Evolutionary conservation across 805 yeast species (phyloP).

Genomic region (Clavispora santaluciae): DNA sequence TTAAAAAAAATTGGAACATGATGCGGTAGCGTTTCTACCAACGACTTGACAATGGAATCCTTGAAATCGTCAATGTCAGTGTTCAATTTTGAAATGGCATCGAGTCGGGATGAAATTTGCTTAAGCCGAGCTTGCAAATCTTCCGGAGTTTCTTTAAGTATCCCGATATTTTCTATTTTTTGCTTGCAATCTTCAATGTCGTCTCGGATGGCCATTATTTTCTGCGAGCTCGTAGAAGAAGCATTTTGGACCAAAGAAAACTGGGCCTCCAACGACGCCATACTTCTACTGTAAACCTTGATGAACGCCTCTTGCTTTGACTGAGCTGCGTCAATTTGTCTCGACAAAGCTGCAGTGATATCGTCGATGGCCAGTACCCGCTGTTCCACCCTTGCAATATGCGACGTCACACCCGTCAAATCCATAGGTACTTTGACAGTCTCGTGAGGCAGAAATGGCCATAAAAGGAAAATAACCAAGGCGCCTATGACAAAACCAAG

Average conservation of each 20-base stretch:
- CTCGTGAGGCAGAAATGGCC: not conserved
- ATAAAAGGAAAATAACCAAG: not conserved
- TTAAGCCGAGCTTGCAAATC: slow-evolving; percentile 13
- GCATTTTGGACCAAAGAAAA: slow-evolving; percentile 7
- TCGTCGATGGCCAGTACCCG: slow-evolving; percentile 13
- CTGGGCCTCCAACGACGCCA: slow-evolving; percentile 7
- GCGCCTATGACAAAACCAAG: slow-evolving; percentile 5
- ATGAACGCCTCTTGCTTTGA: slow-evolving; percentile 13
- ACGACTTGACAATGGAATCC: slow-evolving; percentile 14
- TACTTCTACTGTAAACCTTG: slow-evolving; percentile 4
- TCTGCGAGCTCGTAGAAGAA: not conserved
- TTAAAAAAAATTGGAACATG: slow-evolving; percentile 30
- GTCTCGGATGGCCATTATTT: slow-evolving; percentile 2
- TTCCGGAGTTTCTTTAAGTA: slow-evolving; percentile 9
- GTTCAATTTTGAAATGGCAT: slow-evolving; percentile 11
- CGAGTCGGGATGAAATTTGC: slow-evolving; percentile 14
- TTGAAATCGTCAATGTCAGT: slow-evolving; percentile 13
- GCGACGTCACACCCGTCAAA: slow-evolving; percentile 5
- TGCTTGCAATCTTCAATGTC: slow-evolving; percentile 13
- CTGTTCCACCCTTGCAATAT: slow-evolving; percentile 9
- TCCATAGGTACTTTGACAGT: not conserved
- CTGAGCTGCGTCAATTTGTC: slow-evolving; percentile 17
- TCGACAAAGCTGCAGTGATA: slow-evolving; percentile 13
- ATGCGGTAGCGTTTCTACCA: slow-evolving; percentile 23
- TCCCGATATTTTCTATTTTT: slow-evolving; percentile 7